Evolutionary conservation across 805 yeast genomes (phyloP), one percentile per base, ranked within the genome.

Genomic region (Barnettozyma botsteinii): DNA sequence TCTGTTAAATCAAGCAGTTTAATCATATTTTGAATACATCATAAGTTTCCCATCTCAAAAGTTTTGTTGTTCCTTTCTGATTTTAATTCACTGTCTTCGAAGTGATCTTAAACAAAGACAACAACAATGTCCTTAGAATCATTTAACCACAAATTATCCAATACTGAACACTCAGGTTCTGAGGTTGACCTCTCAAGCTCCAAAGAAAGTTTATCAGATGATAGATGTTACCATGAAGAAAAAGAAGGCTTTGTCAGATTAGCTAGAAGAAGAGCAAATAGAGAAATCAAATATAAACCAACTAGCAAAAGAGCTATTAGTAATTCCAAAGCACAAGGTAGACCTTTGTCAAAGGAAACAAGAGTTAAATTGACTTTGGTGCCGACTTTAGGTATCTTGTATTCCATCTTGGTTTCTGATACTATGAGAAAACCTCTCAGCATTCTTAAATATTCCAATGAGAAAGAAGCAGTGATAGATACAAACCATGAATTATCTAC

Each of bases 331-430:
- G 52, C 60, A 13, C 65, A 62, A 33, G 68, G 68, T 7, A 49
- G 68, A 23, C 74, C 76, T 11, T 53, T 75, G 17, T 75, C 75
- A 27, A 75, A 77, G 3, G 75, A 74, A 15, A 65, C 77, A 5
- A 65, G 68, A 41, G 68, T 75, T 3, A 64, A 75, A 34, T 52
- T 75, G n/a, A 65, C 78, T 0, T 45, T 69, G 36, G 70, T 70
- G 5, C 70, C 74, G 7, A 64, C 70, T 23, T 48, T 75, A 31
- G 57, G 67, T 5, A 56, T 65, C 4, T 55, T 75, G 17, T 73
- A 73, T 53, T 64, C 69, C 26, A 63, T 66, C 20, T 52, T 75
- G 30, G 66, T 62, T 2, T 50, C 65, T 12, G 62, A 60, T 31
- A 46, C 59, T 7, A 20, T 47, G 30, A 47, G 57, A 28, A 51